A percentile compares a stretch with the other conserved stretches of the same genome.
phyloP scores from a whole-genome alignment of 1,284 basidiomycete genomes.

The Apiotrichum akiyoshidainum region DNA sequence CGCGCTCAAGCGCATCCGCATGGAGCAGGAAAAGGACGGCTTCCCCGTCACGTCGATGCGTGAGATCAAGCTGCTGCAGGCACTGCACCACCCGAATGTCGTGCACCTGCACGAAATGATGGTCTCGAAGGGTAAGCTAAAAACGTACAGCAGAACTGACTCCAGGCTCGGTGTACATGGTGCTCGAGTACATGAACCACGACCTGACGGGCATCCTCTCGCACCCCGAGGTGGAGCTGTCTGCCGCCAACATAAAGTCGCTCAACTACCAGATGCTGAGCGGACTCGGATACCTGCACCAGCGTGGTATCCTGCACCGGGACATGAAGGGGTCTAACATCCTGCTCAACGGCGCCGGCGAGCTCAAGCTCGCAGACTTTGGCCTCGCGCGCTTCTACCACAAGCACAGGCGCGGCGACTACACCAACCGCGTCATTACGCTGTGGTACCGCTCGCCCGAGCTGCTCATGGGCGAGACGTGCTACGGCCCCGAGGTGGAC shows the following conservation, averaged over 20 bases:
- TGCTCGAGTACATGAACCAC: constrained; percentile 99
- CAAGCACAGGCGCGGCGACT: constrained; percentile 78
- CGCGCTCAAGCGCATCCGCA: constrained; percentile 93
- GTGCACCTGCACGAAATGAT: constrained; percentile 95
- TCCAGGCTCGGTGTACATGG: constrained; percentile 93
- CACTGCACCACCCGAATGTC: constrained; percentile 82
- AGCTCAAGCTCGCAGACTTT: constrained; percentile 95
- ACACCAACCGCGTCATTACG: constrained; percentile 98
- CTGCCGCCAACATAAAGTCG: constrained; percentile 86
- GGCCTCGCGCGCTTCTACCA: constrained; percentile 96
- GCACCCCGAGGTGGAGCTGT: constrained; percentile 81
- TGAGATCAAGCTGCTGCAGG: constrained; percentile 96
- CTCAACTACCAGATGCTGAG: constrained; percentile 90
- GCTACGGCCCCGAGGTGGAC: constrained; percentile 98
- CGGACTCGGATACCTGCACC: constrained; percentile 90
- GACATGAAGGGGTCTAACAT: constrained; percentile 99
- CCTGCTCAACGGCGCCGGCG: constrained; percentile 85
- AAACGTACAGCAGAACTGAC: background rate
- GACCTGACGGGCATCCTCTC: constrained; percentile 93
- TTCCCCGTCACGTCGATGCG: constrained; percentile 99
- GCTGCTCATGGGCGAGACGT: constrained; percentile 88
- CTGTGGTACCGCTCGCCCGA: constrained; percentile 99
- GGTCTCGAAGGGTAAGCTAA: constrained; percentile 78
- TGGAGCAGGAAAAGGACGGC: constrained; percentile 96
- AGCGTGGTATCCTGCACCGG: constrained; percentile 91